Percentiles rank a stretch among this genome's conserved stretches.
These are phyloP conservation scores for Drosera spatulata DNA, from an alignment of 179 eudicot species.

Conservation along the genomic window DNA sequence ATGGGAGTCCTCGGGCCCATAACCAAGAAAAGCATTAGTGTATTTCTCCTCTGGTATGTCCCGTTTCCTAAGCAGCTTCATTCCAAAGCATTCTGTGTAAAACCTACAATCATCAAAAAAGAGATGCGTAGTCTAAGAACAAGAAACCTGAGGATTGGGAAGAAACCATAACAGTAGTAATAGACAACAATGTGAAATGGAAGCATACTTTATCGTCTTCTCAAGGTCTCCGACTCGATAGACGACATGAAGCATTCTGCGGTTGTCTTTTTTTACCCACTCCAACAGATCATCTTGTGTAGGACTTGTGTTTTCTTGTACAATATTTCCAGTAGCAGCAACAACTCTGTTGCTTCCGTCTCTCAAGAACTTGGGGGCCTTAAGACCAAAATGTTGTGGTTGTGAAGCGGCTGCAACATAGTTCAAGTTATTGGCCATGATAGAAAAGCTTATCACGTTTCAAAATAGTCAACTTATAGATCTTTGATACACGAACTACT, in stretches of 20 bases:
- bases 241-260: conserved; percentile 98
- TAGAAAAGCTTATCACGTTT: neutral
- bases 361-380: conserved; percentile 32
- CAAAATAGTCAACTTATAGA: too few species aligned
- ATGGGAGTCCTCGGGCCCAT: conserved; percentile 98
- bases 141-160: neutral
- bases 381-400: conserved; percentile 35
- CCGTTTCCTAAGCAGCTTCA: conserved; percentile 86
- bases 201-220: conserved; percentile 79
- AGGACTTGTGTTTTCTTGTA: conserved; percentile 59
- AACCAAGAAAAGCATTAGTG: conserved; percentile 93
- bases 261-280: conserved; percentile 80
- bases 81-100: conserved; percentile 91
- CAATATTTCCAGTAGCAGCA: conserved; percentile 42
- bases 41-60: conserved; percentile 89
- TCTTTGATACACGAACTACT: too few species aligned
- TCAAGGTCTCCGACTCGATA: conserved; percentile 97
- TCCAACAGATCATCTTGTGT: conserved; percentile 62
- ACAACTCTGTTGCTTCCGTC: conserved; percentile 27
- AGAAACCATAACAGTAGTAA: neutral
- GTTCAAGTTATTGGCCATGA: neutral
- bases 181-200: conserved; percentile 8
- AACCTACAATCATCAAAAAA: conserved; percentile 40
- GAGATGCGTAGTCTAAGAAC: conserved; percentile 4
- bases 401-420: conserved; percentile 47